Percentiles rank a stretch among this genome's conserved stretches.
These are phyloP conservation scores for Mycena capillaripes DNA, from an alignment of 768 basidiomycete species.

Conservation along the genomic window DNA sequence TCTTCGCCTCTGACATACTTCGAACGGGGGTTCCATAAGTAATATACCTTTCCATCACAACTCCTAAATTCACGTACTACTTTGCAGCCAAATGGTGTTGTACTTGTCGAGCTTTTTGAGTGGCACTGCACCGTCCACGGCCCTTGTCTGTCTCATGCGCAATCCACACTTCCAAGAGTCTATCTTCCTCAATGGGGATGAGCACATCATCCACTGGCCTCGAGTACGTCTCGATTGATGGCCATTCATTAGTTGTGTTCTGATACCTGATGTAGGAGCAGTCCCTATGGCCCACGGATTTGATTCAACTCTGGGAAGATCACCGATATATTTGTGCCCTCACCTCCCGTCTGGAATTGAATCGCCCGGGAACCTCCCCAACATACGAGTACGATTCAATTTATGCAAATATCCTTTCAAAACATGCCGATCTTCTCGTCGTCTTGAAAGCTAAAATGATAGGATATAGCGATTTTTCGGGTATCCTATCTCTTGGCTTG, in stretches of 20 bases:
- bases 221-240: not conserved
- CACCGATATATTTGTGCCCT: not conserved
- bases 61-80: not conserved
- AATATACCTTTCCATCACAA: no score
- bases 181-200: not conserved
- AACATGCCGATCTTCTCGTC: no score
- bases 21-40: no score
- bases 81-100: not conserved
- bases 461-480: no score
- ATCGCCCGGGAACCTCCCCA: no score
- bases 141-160: no score
- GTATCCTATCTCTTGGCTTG: no score
- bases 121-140: not conserved
- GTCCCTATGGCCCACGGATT: not conserved
- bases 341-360: no score
- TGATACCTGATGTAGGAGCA: not conserved
- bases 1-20: not conserved
- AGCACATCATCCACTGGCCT: not conserved
- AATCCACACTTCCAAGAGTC: conserved; percentile 15
- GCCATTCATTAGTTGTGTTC: not conserved
- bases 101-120: not conserved
- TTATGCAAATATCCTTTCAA: no score
- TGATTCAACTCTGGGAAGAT: conserved; percentile 13
- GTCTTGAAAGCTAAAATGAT: no score
- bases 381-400: no score